A percentile compares a stretch with the other conserved stretches of the same genome.
phyloP scores from a whole-genome alignment of 768 basidiomycete species.

The Mycena epipterygia region DNA sequence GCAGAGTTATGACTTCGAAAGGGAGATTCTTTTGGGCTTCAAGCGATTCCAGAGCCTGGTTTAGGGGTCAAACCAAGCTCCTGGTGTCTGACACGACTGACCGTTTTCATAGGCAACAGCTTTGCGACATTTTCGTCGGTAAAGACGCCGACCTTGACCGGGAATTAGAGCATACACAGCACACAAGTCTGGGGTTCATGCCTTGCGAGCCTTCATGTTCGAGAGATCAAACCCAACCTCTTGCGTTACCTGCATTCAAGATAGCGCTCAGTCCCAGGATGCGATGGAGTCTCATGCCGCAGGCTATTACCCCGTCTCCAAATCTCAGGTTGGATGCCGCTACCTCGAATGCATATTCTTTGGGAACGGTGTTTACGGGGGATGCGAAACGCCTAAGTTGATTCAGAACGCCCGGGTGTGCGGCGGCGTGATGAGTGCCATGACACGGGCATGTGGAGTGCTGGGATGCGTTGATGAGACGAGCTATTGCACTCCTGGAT shows the following conservation, averaged over 20 bases:
- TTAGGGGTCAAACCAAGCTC: not conserved
- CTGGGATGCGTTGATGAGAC: slow-evolving; percentile 83
- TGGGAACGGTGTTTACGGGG: slow-evolving; percentile 78
- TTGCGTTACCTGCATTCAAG: too few relatives aligned
- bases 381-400: slow-evolving; percentile 84
- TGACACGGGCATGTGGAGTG: slow-evolving; percentile 87
- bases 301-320: slow-evolving; percentile 93
- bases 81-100: slow-evolving; percentile 50
- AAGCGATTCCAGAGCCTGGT: slow-evolving; percentile 83
- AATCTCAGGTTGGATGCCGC: slow-evolving; percentile 91
- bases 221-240: slow-evolving; percentile 96
- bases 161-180: slow-evolving; percentile 13
- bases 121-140: slow-evolving; percentile 91
- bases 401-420: slow-evolving; percentile 62
- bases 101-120: slow-evolving; percentile 86
- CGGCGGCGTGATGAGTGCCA: slow-evolving; percentile 64
- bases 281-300: too few relatives aligned
- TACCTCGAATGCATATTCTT: slow-evolving; percentile 95
- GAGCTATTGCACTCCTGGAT: slow-evolving; percentile 74
- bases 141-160: slow-evolving; percentile 89
- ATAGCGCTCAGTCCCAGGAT: too few relatives aligned
- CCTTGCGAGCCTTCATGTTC: slow-evolving; percentile 93
- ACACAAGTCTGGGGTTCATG: slow-evolving; percentile 46
- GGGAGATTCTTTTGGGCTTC: slow-evolving; percentile 81
- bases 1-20: slow-evolving; percentile 86